Evolutionary conservation across 805 yeast species (phyloP), one percentile per base, ranked within the genome.

Genomic region (Jamesozyma hellenica): DNA sequence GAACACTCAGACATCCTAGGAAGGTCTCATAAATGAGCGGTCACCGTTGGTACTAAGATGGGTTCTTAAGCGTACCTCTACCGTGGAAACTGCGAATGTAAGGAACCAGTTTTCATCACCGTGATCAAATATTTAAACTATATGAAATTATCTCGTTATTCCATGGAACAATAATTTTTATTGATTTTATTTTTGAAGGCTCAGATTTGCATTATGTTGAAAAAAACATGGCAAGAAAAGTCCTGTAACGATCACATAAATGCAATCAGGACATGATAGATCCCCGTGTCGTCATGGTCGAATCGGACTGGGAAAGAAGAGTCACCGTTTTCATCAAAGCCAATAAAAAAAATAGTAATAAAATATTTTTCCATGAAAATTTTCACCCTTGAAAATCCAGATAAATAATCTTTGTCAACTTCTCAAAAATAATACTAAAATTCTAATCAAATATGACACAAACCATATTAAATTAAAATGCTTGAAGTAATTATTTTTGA

Each of bases 21-120:
- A 82, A 81, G 90, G 84, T 70, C 74, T 60, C 64, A 45, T 30
- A 42, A 38, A 44, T 60, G 70, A 71, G 85, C 92, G 90, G 88
- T 80, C 88, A 82, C 87, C 67, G 86, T 65, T 71, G 76, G 80
- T 49, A 58, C 61, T 56, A 55, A 72, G 79, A 71, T 81, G 82
- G 88, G 88, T 79, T 81, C 86, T 64, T 65, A 66, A 66, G 66
- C 72, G 87, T 78, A 76, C 71, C 76, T 65, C 83, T 82, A 80
- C 88, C 92, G 92, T 75, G 90, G 88, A 82, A 81, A 82, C 92
- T 82, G 92, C 90, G 92, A 82, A 81, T 81, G 92, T 79, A 72
- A 56, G 56, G 63, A 65, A 69, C 70, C 79, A 78, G 65, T 65
- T 68, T 76, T 81, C 88, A 81, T 82, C 92, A 81, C 68, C 56